Percentiles rank a stretch among this genome's conserved stretches.
Evolutionary conservation across 2,329 filamentous ascomycete species (phyloP).

Genomic region (Stagonosporopsis chrysanthemi): DNA sequence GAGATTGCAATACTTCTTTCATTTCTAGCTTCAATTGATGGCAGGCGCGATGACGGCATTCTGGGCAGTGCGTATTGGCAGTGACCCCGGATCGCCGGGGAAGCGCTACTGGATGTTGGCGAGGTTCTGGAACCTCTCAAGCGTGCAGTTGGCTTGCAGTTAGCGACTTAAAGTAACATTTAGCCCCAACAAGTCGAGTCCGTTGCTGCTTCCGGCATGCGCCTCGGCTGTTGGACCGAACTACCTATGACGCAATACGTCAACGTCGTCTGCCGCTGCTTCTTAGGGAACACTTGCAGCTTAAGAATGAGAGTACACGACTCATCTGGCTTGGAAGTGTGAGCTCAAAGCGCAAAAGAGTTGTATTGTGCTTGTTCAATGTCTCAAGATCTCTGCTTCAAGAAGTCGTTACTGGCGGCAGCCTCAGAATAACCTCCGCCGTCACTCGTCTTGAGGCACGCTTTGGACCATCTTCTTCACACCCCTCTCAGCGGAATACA

Average conservation of each 20-base stretch:
- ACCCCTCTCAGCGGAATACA: slow-evolving; percentile 42
- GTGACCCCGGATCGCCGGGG: slow-evolving; percentile 26
- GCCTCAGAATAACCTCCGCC: not conserved
- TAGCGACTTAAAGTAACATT: not conserved
- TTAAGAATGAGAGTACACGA: no score
- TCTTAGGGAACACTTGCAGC: no score
- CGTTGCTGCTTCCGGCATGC: slow-evolving; percentile 1
- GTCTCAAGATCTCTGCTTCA: not conserved
- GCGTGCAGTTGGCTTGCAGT: not conserved
- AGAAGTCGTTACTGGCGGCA: not conserved
- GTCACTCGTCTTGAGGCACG: slow-evolving; percentile 18
- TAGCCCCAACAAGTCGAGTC: not conserved
- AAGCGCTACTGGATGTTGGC: slow-evolving; percentile 15
- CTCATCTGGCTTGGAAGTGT: not conserved
- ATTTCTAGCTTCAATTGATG: slow-evolving; percentile 9
- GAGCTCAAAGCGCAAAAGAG: not conserved
- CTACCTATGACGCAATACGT: slow-evolving; percentile 9
- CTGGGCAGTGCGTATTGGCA: slow-evolving; percentile 18
- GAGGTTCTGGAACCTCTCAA: slow-evolving; percentile 10
- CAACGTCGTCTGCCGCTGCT: not conserved
- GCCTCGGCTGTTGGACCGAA: slow-evolving; percentile 14
- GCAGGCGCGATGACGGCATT: slow-evolving; percentile 32
- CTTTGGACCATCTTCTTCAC: slow-evolving; percentile 45
- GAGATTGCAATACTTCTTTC: not conserved
- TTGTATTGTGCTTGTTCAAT: slow-evolving; percentile 23